Conservation (phyloP, 2,329 filamentous ascomycete species). For the Grosmannia penicillata region DNA sequence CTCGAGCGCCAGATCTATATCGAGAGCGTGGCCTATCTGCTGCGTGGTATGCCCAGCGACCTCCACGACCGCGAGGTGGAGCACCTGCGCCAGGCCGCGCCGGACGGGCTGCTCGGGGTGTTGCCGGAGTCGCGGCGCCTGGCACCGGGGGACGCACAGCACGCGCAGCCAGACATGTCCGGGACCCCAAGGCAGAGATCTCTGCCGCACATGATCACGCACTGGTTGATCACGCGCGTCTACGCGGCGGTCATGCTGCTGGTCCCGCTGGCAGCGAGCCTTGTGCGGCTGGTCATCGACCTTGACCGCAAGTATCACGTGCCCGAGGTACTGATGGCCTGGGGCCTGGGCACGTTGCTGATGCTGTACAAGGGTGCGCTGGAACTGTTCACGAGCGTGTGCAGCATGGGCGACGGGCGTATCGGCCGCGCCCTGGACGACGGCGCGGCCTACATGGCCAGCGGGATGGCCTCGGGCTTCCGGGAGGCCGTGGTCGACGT, state of each 20-base stretch:
- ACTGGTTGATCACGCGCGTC: conserved; percentile 9
- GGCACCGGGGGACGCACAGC: background rate
- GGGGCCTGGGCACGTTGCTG: conserved; percentile 2
- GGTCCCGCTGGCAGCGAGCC: conserved; percentile 3
- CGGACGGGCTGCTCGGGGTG: conserved; percentile 15
- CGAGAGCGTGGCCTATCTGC: conserved; percentile 46
- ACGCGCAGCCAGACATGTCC: conserved; percentile 6
- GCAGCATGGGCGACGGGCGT: conserved; percentile 9
- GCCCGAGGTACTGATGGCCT: conserved; percentile 8
- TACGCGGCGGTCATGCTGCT: conserved; percentile 8
- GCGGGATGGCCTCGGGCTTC: conserved; percentile 14
- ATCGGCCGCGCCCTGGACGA: conserved; percentile 11
- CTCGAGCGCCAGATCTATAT: conserved; percentile 49
- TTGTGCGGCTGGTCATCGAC: conserved; percentile 5
- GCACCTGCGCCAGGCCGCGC: conserved; percentile 35
- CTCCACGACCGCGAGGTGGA: conserved; percentile 39
- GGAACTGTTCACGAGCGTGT: conserved; percentile 7
- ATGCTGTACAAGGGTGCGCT: conserved; percentile 4
- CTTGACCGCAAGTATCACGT: conserved; percentile 11
- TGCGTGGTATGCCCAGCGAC: conserved; percentile 45
- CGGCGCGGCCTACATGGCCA: conserved; percentile 11
- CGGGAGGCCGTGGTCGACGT: conserved; percentile 11
- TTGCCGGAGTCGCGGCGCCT: background rate
- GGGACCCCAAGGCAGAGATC: conserved; percentile 6
- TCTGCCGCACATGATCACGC: conserved; percentile 8